Conservation (phyloP, 2,329 filamentous ascomycete species). For the Stagonosporopsis vannaccii region DNA sequence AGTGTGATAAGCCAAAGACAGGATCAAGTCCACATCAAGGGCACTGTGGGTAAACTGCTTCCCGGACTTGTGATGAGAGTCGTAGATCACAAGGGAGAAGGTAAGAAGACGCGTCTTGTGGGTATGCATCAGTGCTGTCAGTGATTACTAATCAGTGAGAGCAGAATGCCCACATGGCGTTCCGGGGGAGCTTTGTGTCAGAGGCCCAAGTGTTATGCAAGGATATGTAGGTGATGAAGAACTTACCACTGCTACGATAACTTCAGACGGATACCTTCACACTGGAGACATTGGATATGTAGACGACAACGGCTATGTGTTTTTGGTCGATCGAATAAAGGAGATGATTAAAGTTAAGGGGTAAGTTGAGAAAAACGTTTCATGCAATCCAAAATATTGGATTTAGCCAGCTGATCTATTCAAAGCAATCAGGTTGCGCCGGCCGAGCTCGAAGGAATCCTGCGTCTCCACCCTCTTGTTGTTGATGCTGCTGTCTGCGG, state of each 20-base stretch:
- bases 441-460: conserved; percentile 63
- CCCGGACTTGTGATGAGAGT: not conserved
- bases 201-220: conserved; percentile 48
- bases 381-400: not conserved
- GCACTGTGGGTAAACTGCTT: not conserved
- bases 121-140: no score
- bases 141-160: no score
- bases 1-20: not conserved
- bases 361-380: not conserved
- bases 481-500: conserved; percentile 17
- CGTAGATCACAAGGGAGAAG: not conserved
- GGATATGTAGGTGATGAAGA: conserved; percentile 49
- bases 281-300: conserved; percentile 39
- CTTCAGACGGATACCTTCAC: conserved; percentile 45
- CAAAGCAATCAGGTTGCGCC: conserved; percentile 60
- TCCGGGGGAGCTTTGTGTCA: conserved; percentile 45
- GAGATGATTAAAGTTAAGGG: conserved; percentile 67
- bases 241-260: no score
- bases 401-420: conserved; percentile 31
- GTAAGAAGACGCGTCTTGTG: not conserved
- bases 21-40: not conserved
- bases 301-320: conserved; percentile 42
- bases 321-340: conserved; percentile 41
- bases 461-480: conserved; percentile 61
- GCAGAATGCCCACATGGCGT: conserved; percentile 33